Evolutionary conservation across 257 asterid species (phyloP), one percentile per base, ranked within the genome.

Genomic region (Salvia splendens): DNA sequence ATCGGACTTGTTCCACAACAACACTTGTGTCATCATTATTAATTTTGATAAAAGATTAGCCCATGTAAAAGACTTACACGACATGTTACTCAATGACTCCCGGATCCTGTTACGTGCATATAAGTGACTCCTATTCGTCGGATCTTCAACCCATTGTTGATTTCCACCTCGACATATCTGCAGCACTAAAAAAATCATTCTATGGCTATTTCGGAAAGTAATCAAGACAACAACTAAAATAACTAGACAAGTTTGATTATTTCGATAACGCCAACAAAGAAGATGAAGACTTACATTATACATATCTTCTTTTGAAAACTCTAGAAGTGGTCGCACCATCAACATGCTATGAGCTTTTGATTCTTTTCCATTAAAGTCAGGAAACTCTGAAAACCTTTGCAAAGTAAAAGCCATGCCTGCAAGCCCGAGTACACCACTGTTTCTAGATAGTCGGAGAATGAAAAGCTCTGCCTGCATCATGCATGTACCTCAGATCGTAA

Each of bases 341-440:
- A 93, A 65, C 54, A 86, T 68, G 67, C 97, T 87, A 41, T 43
- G 78, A 54, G 80, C 36, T 58, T 73, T 74, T 40, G 69, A 75
- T 70, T 69, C 64, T 65, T 83, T 84, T 71, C 75, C 78, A 59
- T 69, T 61, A 36, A 75, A 53, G 72, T 78, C 72, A 50, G 82
- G 86, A 53, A 55, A 65, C 63, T 79, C 75, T 0, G 74, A 69
- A 77, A 84, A 93, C 65, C 80, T 55, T 72, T 90, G 82, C 52
- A 91, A 83, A 53, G 80, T 67, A 67, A 82, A 88, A 32, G 99
- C 86, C 95, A 83, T 88, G 57, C 97, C 95, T 68, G 95, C 95
- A 75, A 93, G 99, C 80, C 99, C 99, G 79, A 90, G 92, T 73
- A 93, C 91, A 20, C 96, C 95, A 72, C 99, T 90, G 73, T 82